phyloP scores from a whole-genome alignment of 75 land plant genomes.

The Sequoia sempervirens region DNA sequence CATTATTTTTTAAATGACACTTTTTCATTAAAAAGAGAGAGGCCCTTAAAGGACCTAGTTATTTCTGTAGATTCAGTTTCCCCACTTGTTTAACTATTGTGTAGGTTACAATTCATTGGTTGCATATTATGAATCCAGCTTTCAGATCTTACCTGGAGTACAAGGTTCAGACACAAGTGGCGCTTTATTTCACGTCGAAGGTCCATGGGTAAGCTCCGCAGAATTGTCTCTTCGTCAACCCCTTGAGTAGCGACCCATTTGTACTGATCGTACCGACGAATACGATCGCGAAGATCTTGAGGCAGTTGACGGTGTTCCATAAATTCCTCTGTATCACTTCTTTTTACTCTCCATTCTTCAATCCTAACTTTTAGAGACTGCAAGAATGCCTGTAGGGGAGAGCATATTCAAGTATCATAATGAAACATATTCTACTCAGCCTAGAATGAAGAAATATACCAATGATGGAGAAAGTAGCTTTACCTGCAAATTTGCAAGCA shows the following conservation, averaged over 20 bases:
- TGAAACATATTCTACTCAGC: not conserved
- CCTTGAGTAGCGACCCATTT: slow-evolving; percentile 82
- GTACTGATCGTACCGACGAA: slow-evolving; percentile 62
- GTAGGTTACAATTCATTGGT: too few relatives aligned
- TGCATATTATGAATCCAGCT: not conserved
- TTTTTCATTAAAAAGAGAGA: too few relatives aligned
- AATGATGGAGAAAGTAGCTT: not conserved
- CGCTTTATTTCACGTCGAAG: slow-evolving; percentile 80
- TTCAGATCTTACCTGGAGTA: slow-evolving; percentile 45
- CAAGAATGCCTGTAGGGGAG: slow-evolving; percentile 39
- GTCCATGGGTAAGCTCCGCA: slow-evolving; percentile 58
- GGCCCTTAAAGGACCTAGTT: too few relatives aligned
- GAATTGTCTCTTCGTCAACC: slow-evolving; percentile 71
- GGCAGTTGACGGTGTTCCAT: slow-evolving; percentile 70
- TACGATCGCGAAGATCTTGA: slow-evolving; percentile 36
- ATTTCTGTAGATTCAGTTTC: too few relatives aligned
- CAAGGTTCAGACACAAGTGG: slow-evolving; percentile 80
- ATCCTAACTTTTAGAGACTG: slow-evolving; percentile 53
- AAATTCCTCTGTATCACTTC: slow-evolving; percentile 64
- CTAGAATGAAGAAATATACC: not conserved
- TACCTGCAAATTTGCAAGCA: slow-evolving; percentile 99
- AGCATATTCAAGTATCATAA: not conserved
- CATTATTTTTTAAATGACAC: too few relatives aligned
- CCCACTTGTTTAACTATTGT: too few relatives aligned
- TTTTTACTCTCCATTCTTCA: slow-evolving; percentile 59